These are phyloP conservation scores for Ophiocordyceps sinensis DNA, from an alignment of 2,329 filamentous ascomycete species.

Conservation along the genomic window DNA sequence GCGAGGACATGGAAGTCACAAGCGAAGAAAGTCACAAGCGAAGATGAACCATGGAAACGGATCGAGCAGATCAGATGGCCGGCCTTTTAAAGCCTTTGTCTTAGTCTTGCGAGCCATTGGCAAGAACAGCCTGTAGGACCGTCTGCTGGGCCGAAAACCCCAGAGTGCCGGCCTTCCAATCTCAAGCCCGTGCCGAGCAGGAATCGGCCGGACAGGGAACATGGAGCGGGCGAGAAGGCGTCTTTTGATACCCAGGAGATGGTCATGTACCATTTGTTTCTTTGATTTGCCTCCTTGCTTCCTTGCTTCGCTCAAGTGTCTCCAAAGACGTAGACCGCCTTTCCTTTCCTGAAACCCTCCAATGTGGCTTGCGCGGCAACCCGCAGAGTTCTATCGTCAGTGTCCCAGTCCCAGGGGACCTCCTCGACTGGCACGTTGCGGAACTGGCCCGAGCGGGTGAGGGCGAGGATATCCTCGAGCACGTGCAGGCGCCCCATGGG, in stretches of 20 bases:
- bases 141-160: too few relatives aligned
- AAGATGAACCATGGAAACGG: too few relatives aligned
- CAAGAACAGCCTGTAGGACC: too few relatives aligned
- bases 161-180: too few relatives aligned
- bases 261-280: not conserved
- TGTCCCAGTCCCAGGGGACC: conserved; percentile 72
- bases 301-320: conserved; percentile 29
- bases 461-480: conserved; percentile 67
- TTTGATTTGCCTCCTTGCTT: not conserved
- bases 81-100: too few relatives aligned
- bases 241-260: not conserved
- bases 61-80: too few relatives aligned
- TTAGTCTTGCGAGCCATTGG: too few relatives aligned
- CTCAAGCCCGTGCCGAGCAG: too few relatives aligned
- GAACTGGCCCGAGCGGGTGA: conserved; percentile 65
- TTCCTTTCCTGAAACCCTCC: conserved; percentile 71
- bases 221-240: too few relatives aligned
- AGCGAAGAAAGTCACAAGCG: too few relatives aligned
- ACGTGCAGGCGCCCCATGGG: conserved; percentile 61
- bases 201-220: too few relatives aligned
- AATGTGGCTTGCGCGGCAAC: conserved; percentile 71
- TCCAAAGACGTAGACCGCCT: conserved; percentile 76
- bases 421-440: conserved; percentile 71
- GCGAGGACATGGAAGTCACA: too few relatives aligned
- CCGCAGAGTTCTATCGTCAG: conserved; percentile 52